These are phyloP conservation scores for Ilyonectria mors-panacis DNA, from an alignment of 2,329 filamentous ascomycete species.

Conservation along the genomic window DNA sequence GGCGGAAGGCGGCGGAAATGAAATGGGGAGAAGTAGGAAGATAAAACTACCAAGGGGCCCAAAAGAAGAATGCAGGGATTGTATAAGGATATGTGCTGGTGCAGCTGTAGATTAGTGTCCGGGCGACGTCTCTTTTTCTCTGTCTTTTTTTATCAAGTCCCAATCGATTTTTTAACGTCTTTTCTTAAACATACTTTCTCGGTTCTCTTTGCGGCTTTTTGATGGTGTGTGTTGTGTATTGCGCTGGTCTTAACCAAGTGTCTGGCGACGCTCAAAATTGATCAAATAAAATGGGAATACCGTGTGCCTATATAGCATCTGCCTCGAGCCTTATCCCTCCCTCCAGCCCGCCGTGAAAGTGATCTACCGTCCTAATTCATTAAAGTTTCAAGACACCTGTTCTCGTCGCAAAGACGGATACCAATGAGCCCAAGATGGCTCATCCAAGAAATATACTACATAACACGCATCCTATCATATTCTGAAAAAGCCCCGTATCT, in stretches of 20 bases:
- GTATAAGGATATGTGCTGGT: conserved; percentile 44
- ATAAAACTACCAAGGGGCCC: background rate
- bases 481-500: background rate
- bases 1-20: conserved; percentile 13
- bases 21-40: conserved; percentile 12
- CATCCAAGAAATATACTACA: background rate
- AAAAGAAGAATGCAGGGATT: conserved; percentile 32
- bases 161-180: conserved; percentile 38
- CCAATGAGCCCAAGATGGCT: background rate
- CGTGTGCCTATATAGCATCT: background rate
- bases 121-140: conserved; percentile 41
- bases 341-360: background rate
- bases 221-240: background rate
- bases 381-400: background rate
- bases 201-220: background rate
- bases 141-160: conserved; percentile 40
- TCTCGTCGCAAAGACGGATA: background rate
- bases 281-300: conserved; percentile 3
- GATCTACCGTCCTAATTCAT: background rate
- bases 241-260: background rate
- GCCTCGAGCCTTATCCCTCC: background rate
- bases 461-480: background rate
- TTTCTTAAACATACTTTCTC: conserved; percentile 5
- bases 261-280: background rate
- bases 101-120: conserved; percentile 47